Evolutionary conservation across 768 basidiomycete species (phyloP), one percentile per base, ranked within the genome.

Genomic region (Russula sp.): DNA sequence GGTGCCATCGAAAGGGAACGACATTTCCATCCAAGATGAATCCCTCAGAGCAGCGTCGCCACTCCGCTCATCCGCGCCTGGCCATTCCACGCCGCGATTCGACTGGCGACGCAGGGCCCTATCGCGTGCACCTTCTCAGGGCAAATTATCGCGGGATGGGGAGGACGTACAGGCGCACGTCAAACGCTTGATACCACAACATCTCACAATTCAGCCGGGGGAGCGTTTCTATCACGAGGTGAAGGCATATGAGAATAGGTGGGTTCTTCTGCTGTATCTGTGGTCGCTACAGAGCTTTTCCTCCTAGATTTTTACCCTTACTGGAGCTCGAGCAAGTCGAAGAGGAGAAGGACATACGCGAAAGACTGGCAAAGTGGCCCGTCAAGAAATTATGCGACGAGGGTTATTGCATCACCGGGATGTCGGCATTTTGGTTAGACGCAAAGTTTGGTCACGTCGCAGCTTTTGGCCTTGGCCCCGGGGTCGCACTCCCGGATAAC

Each of bases 311-410:
- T 67, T 56, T 75, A 16, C 76, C 78, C 0, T 63, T 83, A 7
- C 66, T 82, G 8, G 71, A 76, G 10, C 76, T 80, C 13, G 91
- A 93, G 72, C 84, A 86, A 69, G 77, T 75, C 0, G 83, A 88
- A 67, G 83, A 81, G 42, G 83, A 86, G 64, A 78, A 78, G 1
- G 76, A 81, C 1, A 69, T 89, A 25, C 77, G 77, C 53, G 77
- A 87, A 63, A 83, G 91, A 39, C 77, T 93, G 16, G 76, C 83
- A 1, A 80, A 78, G 16, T 92, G 90, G 91, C 76, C 82, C 11
- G 59, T 86, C 5, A 74, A 78, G 32, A 78, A 81, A 22, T 74
- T 93, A 46, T 73, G 78, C 65, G 74, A 79, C n/a, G 86, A 87
- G 66, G 91, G 91, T 0, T 92, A 90, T 67, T 82, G 84, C 55